phyloP scores from a whole-genome alignment of 2,329 filamentous ascomycete genomes.

The Pyrenophora graminea region DNA sequence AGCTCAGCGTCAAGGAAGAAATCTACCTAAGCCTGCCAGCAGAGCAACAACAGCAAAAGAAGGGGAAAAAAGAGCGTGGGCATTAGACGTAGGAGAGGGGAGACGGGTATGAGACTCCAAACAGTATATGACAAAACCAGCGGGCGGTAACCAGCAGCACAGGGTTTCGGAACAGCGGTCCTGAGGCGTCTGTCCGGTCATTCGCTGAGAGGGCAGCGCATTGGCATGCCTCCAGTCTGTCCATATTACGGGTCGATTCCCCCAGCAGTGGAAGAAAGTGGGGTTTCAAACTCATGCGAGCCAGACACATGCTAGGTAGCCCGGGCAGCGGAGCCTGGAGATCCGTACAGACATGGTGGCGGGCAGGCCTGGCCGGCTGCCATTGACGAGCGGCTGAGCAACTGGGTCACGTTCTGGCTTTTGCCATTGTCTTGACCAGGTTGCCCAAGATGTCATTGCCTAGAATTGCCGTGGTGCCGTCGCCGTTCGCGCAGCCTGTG shows the following conservation, averaged over 20 bases:
- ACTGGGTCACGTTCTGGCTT: conserved; percentile 15
- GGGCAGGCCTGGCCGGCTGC: conserved; percentile 18
- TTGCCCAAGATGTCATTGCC: conserved; percentile 13
- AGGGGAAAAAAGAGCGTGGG: conserved; percentile 42
- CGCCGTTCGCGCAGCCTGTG: neutral
- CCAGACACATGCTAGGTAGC: conserved; percentile 26
- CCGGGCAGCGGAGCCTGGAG: conserved; percentile 39
- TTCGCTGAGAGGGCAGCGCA: conserved; percentile 32
- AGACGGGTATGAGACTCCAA: conserved; percentile 46
- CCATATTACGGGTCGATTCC: conserved; percentile 33
- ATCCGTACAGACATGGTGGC: conserved; percentile 36
- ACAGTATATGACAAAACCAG: conserved; percentile 46
- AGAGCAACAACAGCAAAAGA: conserved; percentile 41
- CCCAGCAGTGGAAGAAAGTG: conserved; percentile 36
- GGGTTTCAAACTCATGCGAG: conserved; percentile 46
- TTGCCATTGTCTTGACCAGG: conserved; percentile 10
- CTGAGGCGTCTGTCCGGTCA: conserved; percentile 45
- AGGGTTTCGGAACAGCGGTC: conserved; percentile 46
- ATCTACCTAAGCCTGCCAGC: conserved; percentile 47
- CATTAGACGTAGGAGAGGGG: conserved; percentile 44
- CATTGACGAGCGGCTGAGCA: conserved; percentile 28
- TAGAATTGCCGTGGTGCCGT: neutral
- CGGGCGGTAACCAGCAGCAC: conserved; percentile 36
- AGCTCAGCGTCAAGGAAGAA: conserved; percentile 42
- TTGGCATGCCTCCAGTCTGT: conserved; percentile 32